Conservation (phyloP, 352 stramenopile genomes). For the Phytophthora pisi region DNA sequence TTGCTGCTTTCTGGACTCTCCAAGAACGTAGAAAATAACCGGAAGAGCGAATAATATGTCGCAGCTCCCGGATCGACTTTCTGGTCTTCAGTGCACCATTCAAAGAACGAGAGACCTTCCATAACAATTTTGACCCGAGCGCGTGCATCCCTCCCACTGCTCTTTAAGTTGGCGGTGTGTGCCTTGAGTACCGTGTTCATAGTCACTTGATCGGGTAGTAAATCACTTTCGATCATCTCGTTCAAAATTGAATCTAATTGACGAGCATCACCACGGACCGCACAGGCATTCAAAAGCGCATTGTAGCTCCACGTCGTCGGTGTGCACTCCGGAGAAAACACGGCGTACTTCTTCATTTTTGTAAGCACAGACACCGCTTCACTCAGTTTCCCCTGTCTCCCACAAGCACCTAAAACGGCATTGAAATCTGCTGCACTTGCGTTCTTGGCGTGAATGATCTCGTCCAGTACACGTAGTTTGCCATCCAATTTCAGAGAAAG, state of each 20-base stretch:
- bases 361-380: conserved; percentile 41
- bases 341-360: conserved; percentile 40
- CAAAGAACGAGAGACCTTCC: conserved; percentile 39
- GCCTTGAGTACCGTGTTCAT: conserved; percentile 64
- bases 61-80: conserved; percentile 32
- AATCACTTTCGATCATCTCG: conserved; percentile 38
- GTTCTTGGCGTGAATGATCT: conserved; percentile 30
- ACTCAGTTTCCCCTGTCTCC: conserved; percentile 34
- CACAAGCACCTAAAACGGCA: conserved; percentile 43
- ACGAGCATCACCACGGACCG: conserved; percentile 33
- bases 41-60: conserved; percentile 62
- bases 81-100: conserved; percentile 40
- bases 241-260: conserved; percentile 41
- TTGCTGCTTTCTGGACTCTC: conserved; percentile 19
- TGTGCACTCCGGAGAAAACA: conserved; percentile 18
- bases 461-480: conserved; percentile 43
- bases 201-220: conserved; percentile 46
- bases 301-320: conserved; percentile 50
- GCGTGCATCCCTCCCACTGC: conserved; percentile 7
- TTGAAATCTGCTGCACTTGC: conserved; percentile 43
- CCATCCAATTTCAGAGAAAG: conserved; percentile 34
- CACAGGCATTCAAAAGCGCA: conserved; percentile 52
- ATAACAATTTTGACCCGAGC: conserved; percentile 30
- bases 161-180: conserved; percentile 28
- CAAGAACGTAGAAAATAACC: conserved; percentile 53